phyloP scores from a whole-genome alignment of 805 yeast species.

The Dipodascopsis uninucleata region DNA sequence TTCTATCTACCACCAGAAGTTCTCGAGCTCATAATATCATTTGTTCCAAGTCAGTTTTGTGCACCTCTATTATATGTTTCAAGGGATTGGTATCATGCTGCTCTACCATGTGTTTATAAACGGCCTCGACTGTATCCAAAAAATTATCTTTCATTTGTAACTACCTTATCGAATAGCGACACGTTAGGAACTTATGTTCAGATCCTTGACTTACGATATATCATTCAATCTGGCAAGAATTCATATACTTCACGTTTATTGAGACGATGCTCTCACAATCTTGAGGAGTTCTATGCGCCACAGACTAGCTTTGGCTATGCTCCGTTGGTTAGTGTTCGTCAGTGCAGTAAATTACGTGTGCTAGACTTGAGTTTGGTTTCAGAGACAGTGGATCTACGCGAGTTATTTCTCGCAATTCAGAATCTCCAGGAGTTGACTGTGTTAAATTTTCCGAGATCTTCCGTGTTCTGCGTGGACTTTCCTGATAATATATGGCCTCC shows the following conservation, averaged over 20 bases:
- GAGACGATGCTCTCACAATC: conserved; percentile 64
- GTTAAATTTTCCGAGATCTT: conserved; percentile 83
- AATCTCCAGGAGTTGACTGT: conserved; percentile 61
- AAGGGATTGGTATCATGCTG: conserved; percentile 55
- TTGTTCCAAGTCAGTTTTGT: conserved; percentile 63
- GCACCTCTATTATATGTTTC: conserved; percentile 41
- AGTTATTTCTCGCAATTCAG: conserved; percentile 70
- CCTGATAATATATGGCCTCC: conserved; percentile 71
- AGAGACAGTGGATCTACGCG: conserved; percentile 80
- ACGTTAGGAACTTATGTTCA: conserved; percentile 57
- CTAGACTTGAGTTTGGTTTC: conserved; percentile 83
- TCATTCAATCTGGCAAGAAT: conserved; percentile 87
- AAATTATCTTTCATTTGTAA: conserved; percentile 70
- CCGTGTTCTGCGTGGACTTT: conserved; percentile 57
- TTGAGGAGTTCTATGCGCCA: conserved; percentile 78
- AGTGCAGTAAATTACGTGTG: conserved; percentile 59
- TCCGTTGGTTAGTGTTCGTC: conserved; percentile 75
- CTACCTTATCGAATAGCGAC: conserved; percentile 44
- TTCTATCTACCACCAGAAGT: conserved; percentile 65
- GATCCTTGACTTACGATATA: conserved; percentile 67
- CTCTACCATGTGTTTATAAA: conserved; percentile 62
- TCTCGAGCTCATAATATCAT: conserved; percentile 67
- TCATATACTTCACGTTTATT: conserved; percentile 80
- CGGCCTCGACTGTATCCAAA: conserved; percentile 60
- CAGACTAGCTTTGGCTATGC: conserved; percentile 92